Base-by-base conservation (phyloP, 495 filamentous ascomycete species). In the Lasiosphaeria miniovina region DNA sequence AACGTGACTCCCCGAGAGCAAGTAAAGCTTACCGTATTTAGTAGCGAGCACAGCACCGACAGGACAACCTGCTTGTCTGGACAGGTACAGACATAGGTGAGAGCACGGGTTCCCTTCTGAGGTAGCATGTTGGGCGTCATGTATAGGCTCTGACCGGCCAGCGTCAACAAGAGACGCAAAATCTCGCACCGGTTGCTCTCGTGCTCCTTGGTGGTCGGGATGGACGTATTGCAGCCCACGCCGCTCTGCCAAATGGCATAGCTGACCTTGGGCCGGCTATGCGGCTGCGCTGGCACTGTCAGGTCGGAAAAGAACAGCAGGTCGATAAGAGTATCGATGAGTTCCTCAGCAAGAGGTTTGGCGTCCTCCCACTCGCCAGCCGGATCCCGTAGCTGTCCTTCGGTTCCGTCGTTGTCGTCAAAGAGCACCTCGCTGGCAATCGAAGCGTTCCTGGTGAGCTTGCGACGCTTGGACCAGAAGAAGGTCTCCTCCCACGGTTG, bases 171-270 rank as follows among this genome's bases (percentile, higher is more conserved):
- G 63, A 98, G 74, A 38, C 95, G 86, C 60, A 99, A 73, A 33
- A 96, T 87, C 70, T 99, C 94, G 64, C 88, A 90, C 35, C 94
- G 85, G 71, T 96, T 96, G 72, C 81, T 92, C 75, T 99, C 94
- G 51, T 89, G 84, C 60, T 96, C 90, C 72, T 90, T 96, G 43
- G 83, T 96, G 17, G 93, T 90, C 15, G 88, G 88, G 71, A 96
- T 86, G 2, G 90, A 81, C 6, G 89, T 90, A 70, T 96, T 96
- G 75, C 93, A 98, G 3, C 94, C 94, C 50, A 99, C 93, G 32
- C 94, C 94, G 65, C 89, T 97, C 73, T 97, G 91, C 94, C 94
- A 99, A 65, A 99, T 98, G 40, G 91, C 87, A 75, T 91, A 96
- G 12, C 89, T 89, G 43, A 96, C 88, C 71, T 96, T 96, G 63